Evolutionary conservation across 345 rosid genomes (phyloP).

Genomic region (Isatis tinctoria): DNA sequence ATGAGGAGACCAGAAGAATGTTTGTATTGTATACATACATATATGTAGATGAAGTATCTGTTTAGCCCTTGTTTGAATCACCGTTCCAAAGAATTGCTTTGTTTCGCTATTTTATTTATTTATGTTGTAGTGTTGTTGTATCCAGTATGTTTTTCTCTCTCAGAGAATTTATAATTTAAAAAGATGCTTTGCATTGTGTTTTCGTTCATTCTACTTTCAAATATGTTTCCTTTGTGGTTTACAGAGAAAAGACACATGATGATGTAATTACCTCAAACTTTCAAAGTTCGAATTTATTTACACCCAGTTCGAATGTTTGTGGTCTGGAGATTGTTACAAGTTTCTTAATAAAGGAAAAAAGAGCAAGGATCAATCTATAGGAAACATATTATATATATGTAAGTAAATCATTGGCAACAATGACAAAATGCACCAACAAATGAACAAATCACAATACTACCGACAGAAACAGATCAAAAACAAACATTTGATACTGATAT

Average conservation of each 20-base stretch:
- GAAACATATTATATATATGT: slow-evolving; percentile 19
- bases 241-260: not conserved
- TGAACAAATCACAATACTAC: slow-evolving; percentile 21
- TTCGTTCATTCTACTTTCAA: not conserved
- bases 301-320: not conserved
- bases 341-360: not conserved
- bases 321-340: not conserved
- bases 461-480: slow-evolving; percentile 4
- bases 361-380: not conserved
- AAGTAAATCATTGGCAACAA: not conserved
- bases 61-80: slow-evolving; percentile 6
- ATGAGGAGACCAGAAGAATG: not conserved
- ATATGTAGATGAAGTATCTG: slow-evolving; percentile 14
- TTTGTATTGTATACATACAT: not conserved
- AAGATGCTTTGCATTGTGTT: not conserved
- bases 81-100: not conserved
- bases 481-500: slow-evolving; percentile 24
- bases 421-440: slow-evolving; percentile 1
- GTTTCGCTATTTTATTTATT: slow-evolving; percentile 9
- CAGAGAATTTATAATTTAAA: not conserved
- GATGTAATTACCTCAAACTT: not conserved
- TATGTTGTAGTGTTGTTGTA: not conserved
- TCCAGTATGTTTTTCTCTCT: not conserved
- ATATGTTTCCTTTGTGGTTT: not conserved
- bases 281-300: too few species aligned